A percentile compares a stretch with the other conserved stretches of the same genome.
Conservation (phyloP, 306 rosid species). For the Acacia confusa region DNA sequence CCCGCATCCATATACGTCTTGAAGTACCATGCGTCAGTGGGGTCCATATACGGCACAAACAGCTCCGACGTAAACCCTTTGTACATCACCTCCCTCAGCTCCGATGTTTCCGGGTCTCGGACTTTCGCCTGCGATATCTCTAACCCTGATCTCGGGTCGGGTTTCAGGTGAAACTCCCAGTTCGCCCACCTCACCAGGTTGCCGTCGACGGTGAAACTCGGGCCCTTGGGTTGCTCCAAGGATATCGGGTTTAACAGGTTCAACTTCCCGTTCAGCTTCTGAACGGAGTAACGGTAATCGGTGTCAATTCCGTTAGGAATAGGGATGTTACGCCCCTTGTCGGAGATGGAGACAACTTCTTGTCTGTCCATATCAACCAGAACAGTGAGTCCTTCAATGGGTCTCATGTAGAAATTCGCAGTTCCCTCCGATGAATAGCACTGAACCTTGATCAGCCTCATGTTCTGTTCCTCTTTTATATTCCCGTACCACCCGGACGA, state of each 20-base stretch:
- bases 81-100: slow-evolving; percentile 71
- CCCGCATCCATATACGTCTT: slow-evolving; percentile 97
- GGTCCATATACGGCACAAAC: slow-evolving; percentile 94
- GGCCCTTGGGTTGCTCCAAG: slow-evolving; percentile 81
- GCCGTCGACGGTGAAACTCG: slow-evolving; percentile 68
- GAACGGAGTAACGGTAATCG: slow-evolving; percentile 68
- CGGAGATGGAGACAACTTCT: slow-evolving; percentile 55
- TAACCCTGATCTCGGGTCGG: slow-evolving; percentile 74
- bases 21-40: slow-evolving; percentile 86
- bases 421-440: slow-evolving; percentile 72
- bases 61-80: slow-evolving; percentile 82
- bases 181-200: slow-evolving; percentile 82
- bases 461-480: slow-evolving; percentile 58
- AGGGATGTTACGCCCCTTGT: slow-evolving; percentile 63
- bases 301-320: slow-evolving; percentile 66
- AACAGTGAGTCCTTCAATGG: slow-evolving; percentile 83
- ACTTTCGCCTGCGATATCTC: slow-evolving; percentile 60
- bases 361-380: slow-evolving; percentile 61
- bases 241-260: slow-evolving; percentile 69
- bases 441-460: slow-evolving; percentile 74
- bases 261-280: slow-evolving; percentile 46
- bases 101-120: slow-evolving; percentile 64
- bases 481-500: slow-evolving; percentile 82
- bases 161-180: slow-evolving; percentile 80
- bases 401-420: slow-evolving; percentile 89